A percentile compares a stretch with the other conserved stretches of the same genome.
phyloP scores from a whole-genome alignment of 805 yeast species.

The Metschnikowia reukaufii region DNA sequence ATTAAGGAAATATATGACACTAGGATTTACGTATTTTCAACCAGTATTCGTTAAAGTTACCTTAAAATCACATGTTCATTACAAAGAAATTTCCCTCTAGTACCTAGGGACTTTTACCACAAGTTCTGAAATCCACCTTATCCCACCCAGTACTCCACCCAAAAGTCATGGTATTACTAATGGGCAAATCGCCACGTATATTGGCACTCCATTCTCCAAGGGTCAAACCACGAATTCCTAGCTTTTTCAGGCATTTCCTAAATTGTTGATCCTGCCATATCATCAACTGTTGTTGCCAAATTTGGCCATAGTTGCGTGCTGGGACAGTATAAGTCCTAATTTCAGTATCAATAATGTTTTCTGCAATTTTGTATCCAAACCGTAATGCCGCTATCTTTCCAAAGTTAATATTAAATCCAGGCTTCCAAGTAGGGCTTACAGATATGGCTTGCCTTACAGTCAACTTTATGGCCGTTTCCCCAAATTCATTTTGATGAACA shows the following conservation, averaged over 20 bases:
- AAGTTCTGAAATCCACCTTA: not conserved
- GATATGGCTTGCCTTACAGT: not conserved
- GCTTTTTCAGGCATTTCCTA: not conserved
- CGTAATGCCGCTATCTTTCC: not conserved
- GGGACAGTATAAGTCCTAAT: not conserved
- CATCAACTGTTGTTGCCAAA: constrained; percentile 9
- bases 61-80: too few species aligned
- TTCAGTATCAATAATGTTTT: not conserved
- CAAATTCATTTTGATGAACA: not conserved
- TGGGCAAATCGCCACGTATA: constrained; percentile 3
- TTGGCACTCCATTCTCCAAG: not conserved
- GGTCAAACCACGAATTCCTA: not conserved
- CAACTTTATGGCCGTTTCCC: not conserved
- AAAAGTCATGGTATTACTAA: not conserved
- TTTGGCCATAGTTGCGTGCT: constrained; percentile 6
- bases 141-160: constrained; percentile 8
- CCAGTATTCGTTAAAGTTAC: too few species aligned
- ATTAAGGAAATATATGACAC: too few species aligned
- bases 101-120: not conserved
- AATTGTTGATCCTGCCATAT: constrained; percentile 6
- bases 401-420: not conserved
- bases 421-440: not conserved
- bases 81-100: too few species aligned
- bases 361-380: not conserved
- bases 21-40: too few species aligned